Conservation (phyloP, 179 eudicot species). For the Spergularia azorica region DNA sequence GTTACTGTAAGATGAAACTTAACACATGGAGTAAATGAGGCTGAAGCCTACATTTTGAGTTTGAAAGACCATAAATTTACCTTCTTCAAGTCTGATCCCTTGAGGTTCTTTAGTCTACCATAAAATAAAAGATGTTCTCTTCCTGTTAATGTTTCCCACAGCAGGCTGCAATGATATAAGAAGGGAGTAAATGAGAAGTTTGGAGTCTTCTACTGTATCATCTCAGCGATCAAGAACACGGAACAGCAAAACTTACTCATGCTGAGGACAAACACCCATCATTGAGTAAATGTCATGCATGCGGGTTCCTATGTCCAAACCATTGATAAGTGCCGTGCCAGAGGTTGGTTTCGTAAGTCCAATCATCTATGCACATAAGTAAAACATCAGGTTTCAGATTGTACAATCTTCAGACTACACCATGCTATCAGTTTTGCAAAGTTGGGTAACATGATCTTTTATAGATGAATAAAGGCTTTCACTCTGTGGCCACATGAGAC, state of each 20-base stretch:
- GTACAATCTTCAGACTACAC: not conserved
- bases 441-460: not conserved
- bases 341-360: conserved; percentile 75
- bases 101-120: conserved; percentile 81
- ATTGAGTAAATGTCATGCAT: conserved; percentile 72
- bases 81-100: conserved; percentile 54
- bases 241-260: conserved; percentile 57
- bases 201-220: not conserved
- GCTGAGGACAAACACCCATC: conserved; percentile 93
- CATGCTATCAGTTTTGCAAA: not conserved
- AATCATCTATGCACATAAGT: conserved; percentile 54
- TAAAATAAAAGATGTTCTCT: conserved; percentile 79
- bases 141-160: conserved; percentile 77
- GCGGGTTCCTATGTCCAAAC: conserved; percentile 50
- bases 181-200: not conserved
- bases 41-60: no score
- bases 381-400: not conserved
- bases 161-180: conserved; percentile 45
- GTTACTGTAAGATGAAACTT: no score
- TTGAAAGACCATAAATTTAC: conserved; percentile 27
- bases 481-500: no score
- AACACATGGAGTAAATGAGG: no score
- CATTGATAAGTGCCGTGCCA: conserved; percentile 73
- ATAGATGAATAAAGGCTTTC: no score
- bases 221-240: not conserved